Base-by-base conservation (phyloP, 495 filamentous ascomycete genomes). In the Pseudevernia furfuracea region DNA sequence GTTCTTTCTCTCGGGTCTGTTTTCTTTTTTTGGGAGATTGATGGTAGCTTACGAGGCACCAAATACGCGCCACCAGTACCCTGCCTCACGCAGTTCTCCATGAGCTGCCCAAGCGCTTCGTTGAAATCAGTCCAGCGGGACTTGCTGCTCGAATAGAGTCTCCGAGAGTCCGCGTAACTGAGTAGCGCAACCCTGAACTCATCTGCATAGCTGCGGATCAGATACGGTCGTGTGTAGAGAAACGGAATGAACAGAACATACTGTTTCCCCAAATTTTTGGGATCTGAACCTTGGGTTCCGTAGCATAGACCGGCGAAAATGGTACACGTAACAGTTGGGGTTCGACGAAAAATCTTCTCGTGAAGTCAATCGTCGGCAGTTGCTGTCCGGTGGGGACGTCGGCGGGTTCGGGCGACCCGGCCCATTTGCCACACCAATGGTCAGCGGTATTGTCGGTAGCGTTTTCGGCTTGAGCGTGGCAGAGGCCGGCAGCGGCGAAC, bases 241-340 rank as follows among this genome's bases (percentile, higher is more conserved):
- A 8, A 36, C 34, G 34, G 4, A 8, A 36, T 36, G 8, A 8
- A 36, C 8, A 36, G 34, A 14, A 32, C 38, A 8, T 38, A 62
- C 60, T 53, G 36, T 62, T 62, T n/a, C 60, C 60, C 60, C 60
- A 62, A 12, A 62, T n/a, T 46, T 62, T 62, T 23, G 60, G 60
- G 4, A 62, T 14, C 60, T 62, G 60, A 2, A 62, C 44, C 32
- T 62, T 62, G 0, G 60, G 44, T 11, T 62, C 60, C 37, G 60
- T 37, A 7, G 44, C 60, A 1, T 39, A 8, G 28, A 62, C 23
- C 9, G 60, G 60, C 8, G 60, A 15, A 12, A 62, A 62, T 1
- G 60, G 60, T 8, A 17, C 19, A 2, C 46, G 30, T 39, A 39
- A 32, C 46, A 62, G 15, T 8, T 62, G 60, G 23, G 60, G 60